Conservation (phyloP, 805 yeast species). For the Jamesozyma hellenica region DNA sequence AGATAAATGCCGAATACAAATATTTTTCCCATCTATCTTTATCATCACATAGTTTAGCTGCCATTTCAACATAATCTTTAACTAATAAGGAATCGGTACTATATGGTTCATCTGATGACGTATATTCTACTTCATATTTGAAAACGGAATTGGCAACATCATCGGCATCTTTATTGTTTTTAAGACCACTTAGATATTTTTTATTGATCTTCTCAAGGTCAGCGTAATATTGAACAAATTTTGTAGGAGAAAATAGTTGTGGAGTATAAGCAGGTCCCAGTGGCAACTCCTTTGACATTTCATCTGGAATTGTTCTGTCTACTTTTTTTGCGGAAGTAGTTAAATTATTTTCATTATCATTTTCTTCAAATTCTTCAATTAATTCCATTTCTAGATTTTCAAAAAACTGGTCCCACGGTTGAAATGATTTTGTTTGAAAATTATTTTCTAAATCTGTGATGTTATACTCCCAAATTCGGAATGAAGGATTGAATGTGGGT, state of each 20-base stretch:
- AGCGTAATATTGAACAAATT: slow-evolving; percentile 65
- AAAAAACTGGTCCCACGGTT: slow-evolving; percentile 55
- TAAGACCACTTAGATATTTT: slow-evolving; percentile 35
- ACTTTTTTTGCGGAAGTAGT: slow-evolving; percentile 12
- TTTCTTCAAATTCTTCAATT: slow-evolving; percentile 9
- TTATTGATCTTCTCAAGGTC: slow-evolving; percentile 45
- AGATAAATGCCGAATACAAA: slow-evolving; percentile 50
- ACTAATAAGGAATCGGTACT: slow-evolving; percentile 47
- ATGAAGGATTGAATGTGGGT: slow-evolving; percentile 77
- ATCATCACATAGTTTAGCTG: slow-evolving; percentile 42
- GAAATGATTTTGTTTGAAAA: slow-evolving; percentile 7
- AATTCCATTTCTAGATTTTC: slow-evolving; percentile 34
- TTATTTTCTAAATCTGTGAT: slow-evolving; percentile 39
- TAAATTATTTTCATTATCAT: slow-evolving; percentile 9
- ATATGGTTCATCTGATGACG: slow-evolving; percentile 53
- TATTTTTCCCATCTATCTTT: slow-evolving; percentile 47
- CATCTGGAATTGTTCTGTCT: slow-evolving; percentile 55
- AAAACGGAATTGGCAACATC: slow-evolving; percentile 40
- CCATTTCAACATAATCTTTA: slow-evolving; percentile 51
- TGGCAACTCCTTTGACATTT: slow-evolving; percentile 43
- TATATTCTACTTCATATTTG: slow-evolving; percentile 54
- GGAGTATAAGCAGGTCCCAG: slow-evolving; percentile 71
- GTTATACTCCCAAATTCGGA: slow-evolving; percentile 82
- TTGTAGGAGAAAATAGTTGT: slow-evolving; percentile 63
- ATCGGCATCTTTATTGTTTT: slow-evolving; percentile 51